Evolutionary conservation across 768 basidiomycete species (phyloP).

Genomic region (Candolleomyces efflorescens): DNA sequence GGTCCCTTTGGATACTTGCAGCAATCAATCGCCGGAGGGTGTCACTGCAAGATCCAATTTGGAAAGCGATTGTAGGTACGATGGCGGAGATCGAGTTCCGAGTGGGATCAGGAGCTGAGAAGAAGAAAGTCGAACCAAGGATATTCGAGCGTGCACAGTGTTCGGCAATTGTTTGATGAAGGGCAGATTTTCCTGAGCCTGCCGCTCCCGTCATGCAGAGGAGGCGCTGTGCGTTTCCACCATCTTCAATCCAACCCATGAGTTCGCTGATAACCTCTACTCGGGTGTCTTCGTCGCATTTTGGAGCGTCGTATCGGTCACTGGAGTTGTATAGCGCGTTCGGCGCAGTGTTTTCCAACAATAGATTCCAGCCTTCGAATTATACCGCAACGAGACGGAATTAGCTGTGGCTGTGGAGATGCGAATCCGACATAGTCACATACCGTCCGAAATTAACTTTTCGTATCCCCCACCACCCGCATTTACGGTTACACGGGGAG

Average conservation of each 20-base stretch:
- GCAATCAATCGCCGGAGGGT: neutral
- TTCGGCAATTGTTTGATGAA: neutral
- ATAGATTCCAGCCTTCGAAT: neutral
- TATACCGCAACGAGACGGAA: no score
- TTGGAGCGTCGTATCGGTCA: neutral
- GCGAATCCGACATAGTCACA: no score
- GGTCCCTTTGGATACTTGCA: neutral
- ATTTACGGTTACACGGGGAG: no score
- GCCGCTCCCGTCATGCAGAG: neutral
- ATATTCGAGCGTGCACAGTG: neutral
- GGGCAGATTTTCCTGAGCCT: neutral
- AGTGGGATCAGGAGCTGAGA: neutral
- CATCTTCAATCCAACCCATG: neutral
- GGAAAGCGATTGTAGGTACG: slow-evolving; percentile 1
- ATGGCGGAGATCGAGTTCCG: neutral
- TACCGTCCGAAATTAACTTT: no score
- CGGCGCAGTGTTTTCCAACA: neutral
- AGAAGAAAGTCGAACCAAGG: neutral
- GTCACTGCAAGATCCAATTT: neutral
- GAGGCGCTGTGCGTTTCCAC: neutral
- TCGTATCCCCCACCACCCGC: no score
- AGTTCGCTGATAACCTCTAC: neutral
- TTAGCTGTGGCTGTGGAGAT: no score
- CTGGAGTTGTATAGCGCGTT: neutral
- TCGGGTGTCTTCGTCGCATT: neutral